Evolutionary conservation across 2,329 filamentous ascomycete genomes (phyloP), one percentile per base, ranked within the genome.

Genomic region (Leptographium radiaticola): DNA sequence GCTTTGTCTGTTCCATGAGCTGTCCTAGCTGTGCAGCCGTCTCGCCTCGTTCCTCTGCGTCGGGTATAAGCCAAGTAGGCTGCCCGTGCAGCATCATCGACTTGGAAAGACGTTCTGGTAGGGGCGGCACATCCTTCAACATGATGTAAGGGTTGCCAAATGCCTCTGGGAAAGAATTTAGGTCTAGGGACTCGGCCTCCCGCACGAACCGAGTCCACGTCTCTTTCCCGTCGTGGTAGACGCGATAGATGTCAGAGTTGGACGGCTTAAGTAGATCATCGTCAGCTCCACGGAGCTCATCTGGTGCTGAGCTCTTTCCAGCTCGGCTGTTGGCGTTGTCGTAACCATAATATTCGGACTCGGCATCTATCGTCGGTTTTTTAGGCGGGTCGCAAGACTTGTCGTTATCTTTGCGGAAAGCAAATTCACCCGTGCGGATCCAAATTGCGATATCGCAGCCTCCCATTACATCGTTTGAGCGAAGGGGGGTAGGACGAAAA

Each of bases 81-180:
- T 48, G 34, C 13, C 51, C 51, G 9, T 7, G 11, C 36, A 53
- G 20, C 33, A 11, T 33, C 8, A n/a, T 12, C 13, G 43, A 15
- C 16, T 25, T 39, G 6, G 51, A 25, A 31, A 48, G 44, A 16
- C 20, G 34, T 16, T 31, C 11, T 2, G 53, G 53, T 3, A 54
- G 53, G 30, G 53, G 31, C 10, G 47, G 53, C 4, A 47, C 48
- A 31, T 54, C 53, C 15, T 50, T 45, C 16, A 54, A 31, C 53
- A 54, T 50, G 18, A 54, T 54, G 42, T 49, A 49, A 25, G 53
- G 53, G 16, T 54, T 30, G 5, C 39, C 30, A 31, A 50, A 30
- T 15, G 30, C 31, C 15, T 20, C 31, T 7, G 42, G 48, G 13
- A 51, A 50, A 18, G 33, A 10, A 40, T 34, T 34, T 1, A 18